Evolutionary conservation across 768 basidiomycete species (phyloP), one percentile per base, ranked within the genome.

Genomic region (Guyanaporus albipodus): DNA sequence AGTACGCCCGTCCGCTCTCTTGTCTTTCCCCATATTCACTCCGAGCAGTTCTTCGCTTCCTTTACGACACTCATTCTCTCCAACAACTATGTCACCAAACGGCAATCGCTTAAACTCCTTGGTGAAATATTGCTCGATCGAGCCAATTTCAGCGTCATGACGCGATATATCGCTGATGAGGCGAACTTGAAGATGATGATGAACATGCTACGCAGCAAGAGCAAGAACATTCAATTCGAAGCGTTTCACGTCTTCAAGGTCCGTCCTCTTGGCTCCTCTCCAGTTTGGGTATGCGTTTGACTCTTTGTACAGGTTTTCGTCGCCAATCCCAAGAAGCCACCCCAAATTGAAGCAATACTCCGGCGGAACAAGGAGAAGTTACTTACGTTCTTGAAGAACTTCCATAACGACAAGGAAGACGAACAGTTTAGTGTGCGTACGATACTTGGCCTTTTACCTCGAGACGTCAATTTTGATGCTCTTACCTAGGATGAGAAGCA

Each of bases 171-270:
- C 57, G 81, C 91, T 8, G 85, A 85, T 60, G 96, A 97, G 63
- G 86, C 84, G 23, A 99, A 98, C 66, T 77, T 99, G 53, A 97
- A 98, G 84, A 91, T 95, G 86, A 96, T 99, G 91, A 99, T 99
- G 96, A 98, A 98, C 68, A 78, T 98, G 46, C 74, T 99, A 46
- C 80, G 94, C 52, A 92, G 97, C 66, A 96, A 94, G 79, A 97
- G 94, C 78, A 91, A 92, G 77, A 99, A 99, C 68, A 98, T 99
- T 37, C 96, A 99, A 67, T 99, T 98, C 47, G 96, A 99, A 66
- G 95, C 96, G 3, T 99, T 99, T 71, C 96, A 99, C 60, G 96
- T 99, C 31, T 99, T 99, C 80, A 99, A 98, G 82, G 95, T 92
- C 44, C n/a, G 78, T 60, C 18, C 3, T 14, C 23, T 23, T 18